Evolutionary conservation across 768 basidiomycete genomes (phyloP).

Genomic region (Rhodocollybia butyracea): DNA sequence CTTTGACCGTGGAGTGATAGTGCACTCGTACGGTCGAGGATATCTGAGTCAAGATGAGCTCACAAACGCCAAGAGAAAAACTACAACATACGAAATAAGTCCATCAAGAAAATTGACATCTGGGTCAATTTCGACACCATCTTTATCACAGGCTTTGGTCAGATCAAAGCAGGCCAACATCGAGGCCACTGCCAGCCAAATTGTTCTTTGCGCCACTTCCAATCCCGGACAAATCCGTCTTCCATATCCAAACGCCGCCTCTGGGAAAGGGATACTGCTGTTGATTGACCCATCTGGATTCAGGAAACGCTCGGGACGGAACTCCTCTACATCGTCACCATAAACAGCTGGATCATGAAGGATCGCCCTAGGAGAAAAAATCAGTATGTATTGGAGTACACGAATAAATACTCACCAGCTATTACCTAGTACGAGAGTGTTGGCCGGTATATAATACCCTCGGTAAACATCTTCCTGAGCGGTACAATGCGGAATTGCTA

Average conservation of each 20-base stretch:
- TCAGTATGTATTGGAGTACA: not conserved
- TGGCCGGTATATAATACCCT: no score
- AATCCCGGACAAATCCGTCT: slow-evolving; percentile 7
- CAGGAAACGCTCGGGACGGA: no score
- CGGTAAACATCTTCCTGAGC: no score
- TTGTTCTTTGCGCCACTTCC: not conserved
- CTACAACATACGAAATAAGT: not conserved
- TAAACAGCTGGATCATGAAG: slow-evolving; percentile 17
- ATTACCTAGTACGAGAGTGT: slow-evolving; percentile 5
- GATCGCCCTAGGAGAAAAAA: slow-evolving; percentile 10
- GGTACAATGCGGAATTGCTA: slow-evolving; percentile 10
- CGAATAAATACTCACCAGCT: not conserved
- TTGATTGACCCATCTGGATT: no score
- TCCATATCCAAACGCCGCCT: no score
- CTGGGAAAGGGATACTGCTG: no score
- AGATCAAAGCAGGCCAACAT: not conserved
- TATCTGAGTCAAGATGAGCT: no score
- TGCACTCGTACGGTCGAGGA: no score
- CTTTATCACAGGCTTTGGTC: not conserved
- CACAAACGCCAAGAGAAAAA: no score
- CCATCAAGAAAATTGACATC: not conserved
- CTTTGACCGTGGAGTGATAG: no score
- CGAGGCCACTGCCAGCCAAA: not conserved
- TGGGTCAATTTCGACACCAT: slow-evolving; percentile 6
- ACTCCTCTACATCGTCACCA: slow-evolving; percentile 23